Conservation (phyloP, 768 basidiomycete species). For the Russula sp. region DNA sequence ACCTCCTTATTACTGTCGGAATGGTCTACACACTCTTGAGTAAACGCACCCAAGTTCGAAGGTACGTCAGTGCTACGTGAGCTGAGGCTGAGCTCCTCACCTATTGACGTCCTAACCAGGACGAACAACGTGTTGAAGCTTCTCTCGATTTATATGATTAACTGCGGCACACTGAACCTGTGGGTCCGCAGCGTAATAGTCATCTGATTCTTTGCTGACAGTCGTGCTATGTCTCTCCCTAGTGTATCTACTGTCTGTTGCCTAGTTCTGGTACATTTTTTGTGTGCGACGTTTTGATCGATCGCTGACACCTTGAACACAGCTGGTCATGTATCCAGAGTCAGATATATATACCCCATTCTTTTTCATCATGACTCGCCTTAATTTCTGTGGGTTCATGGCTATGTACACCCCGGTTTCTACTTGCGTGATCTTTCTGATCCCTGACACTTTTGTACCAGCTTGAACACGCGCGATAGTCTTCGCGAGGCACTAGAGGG, state of each 20-base stretch:
- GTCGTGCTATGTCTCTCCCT: background rate
- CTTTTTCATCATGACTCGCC: background rate
- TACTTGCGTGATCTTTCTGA: background rate
- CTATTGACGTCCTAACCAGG: background rate
- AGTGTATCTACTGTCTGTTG: background rate
- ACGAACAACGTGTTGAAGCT: background rate
- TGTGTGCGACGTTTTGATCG: background rate
- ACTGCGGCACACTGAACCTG: conserved; percentile 4
- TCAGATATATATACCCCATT: background rate
- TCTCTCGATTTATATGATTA: background rate
- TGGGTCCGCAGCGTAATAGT: background rate
- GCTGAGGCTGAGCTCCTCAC: background rate
- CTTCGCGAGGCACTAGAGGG: background rate
- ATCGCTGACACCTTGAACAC: background rate
- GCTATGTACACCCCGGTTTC: background rate
- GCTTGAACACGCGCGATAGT: conserved; percentile 3
- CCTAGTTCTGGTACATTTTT: background rate
- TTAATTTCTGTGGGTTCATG: conserved; percentile 3
- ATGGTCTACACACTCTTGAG: background rate
- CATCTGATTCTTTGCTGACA: background rate
- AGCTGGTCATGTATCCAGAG: background rate
- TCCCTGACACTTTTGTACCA: background rate
- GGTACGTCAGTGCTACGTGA: background rate
- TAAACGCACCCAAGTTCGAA: background rate
- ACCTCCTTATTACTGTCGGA: conserved; percentile 1